Base-by-base conservation (phyloP, 148 eudicot species). In the Diospyros kaki region DNA sequence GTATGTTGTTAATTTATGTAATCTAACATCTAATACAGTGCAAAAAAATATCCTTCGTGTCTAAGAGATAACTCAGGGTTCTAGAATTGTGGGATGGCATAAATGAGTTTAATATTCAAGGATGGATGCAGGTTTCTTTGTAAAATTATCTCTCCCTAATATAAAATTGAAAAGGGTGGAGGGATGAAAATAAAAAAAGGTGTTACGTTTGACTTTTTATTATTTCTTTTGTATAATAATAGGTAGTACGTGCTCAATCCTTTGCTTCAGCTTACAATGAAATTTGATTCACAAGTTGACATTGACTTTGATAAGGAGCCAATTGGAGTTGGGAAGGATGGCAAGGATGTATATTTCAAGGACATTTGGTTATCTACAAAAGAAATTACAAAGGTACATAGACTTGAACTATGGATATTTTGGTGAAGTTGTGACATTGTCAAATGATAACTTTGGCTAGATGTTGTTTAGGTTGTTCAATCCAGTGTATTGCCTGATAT, bases 291-390 rank as follows among this genome's bases (percentile, higher is more conserved):
- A 7, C 40, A 78, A 76, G 81, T 78, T 66, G 76, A 78, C 42
- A 78, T n/a, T 78, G 81, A 78, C 70, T 72, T 78, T 73, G 81
- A 78, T 50, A 78, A 78, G 45, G 76, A 78, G 62, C 81, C 72
- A 2, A 72, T 72, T 78, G 76, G 81, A 58, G 81, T 78, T 38
- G 81, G 81, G 5, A n/a, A n/a, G n/a, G n/a, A n/a, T n/a, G n/a
- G n/a, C n/a, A 73, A 78, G 66, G 81, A 78, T 42, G 81, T 72
- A 40, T 78, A 72, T 55, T 78, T 78, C 59, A 78, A 60, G 76
- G 81, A 78, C 40, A 78, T 78, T 58, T 78, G 81, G 81, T 66
- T 76, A 38, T 72, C 72, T 51, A 78, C 81, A 28, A 66, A 72
- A 73, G 81, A 78, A 72, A 69, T 78, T 72, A 71, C 76, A 66